Evolutionary conservation across 805 yeast genomes (phyloP).

Genomic region (Candida orba): DNA sequence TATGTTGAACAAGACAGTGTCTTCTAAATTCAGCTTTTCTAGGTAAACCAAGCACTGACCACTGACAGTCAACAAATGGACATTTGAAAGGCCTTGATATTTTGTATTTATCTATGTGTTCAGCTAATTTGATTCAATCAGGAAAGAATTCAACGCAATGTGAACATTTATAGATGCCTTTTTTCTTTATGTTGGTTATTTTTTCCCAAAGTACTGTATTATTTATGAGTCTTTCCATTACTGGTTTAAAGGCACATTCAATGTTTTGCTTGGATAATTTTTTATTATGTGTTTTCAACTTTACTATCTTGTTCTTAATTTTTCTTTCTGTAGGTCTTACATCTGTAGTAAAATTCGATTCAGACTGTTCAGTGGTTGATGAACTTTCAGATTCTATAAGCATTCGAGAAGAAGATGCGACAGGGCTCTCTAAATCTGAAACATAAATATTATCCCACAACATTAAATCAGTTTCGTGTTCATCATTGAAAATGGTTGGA

Average conservation of each 20-base stretch:
- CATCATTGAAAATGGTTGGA: too few relatives aligned
- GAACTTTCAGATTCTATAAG: too few relatives aligned
- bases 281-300: too few relatives aligned
- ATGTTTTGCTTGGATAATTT: not conserved
- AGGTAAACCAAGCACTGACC: slow-evolving; percentile 42
- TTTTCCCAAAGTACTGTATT: slow-evolving; percentile 24
- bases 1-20: slow-evolving; percentile 43
- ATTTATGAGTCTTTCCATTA: slow-evolving; percentile 22
- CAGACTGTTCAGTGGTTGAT: too few relatives aligned
- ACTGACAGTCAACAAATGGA: slow-evolving; percentile 39
- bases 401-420: too few relatives aligned
- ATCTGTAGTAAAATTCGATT: not conserved
- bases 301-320: too few relatives aligned
- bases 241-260: slow-evolving; percentile 1
- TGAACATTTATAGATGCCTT: slow-evolving; percentile 39
- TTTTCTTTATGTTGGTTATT: slow-evolving; percentile 29
- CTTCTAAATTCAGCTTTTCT: slow-evolving; percentile 42
- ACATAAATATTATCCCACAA: too few relatives aligned
- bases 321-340: not conserved
- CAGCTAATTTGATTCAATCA: slow-evolving; percentile 31
- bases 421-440: too few relatives aligned
- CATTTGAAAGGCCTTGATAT: slow-evolving; percentile 37
- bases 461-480: too few relatives aligned
- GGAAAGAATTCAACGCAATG: slow-evolving; percentile 38
- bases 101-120: slow-evolving; percentile 36